These are phyloP conservation scores for Entoloma clypeatum DNA, from an alignment of 1,284 basidiomycete genomes.

Conservation along the genomic window DNA sequence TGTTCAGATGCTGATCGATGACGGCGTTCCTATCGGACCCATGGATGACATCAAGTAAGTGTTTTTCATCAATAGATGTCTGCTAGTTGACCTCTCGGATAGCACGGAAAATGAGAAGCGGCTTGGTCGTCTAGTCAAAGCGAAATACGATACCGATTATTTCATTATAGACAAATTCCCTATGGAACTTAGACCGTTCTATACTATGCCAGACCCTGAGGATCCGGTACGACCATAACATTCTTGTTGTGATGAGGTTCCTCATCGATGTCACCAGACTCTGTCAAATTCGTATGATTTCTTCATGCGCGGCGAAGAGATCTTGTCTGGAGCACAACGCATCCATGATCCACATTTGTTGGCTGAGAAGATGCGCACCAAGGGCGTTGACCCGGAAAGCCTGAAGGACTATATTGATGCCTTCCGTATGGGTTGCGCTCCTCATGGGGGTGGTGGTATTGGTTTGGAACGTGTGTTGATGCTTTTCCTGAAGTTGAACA, in stretches of 20 bases:
- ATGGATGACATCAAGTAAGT: constrained; percentile 86
- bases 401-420: constrained; percentile 94
- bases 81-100: constrained; percentile 3
- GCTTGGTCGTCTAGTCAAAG: constrained; percentile 84
- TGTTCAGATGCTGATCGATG: constrained; percentile 79
- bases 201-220: constrained; percentile 94
- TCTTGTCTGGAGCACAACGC: constrained; percentile 95
- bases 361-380: constrained; percentile 78
- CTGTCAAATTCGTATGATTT: constrained; percentile 99
- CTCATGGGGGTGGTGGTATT: constrained; percentile 83
- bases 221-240: constrained; percentile 61
- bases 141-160: constrained; percentile 95
- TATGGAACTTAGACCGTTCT: constrained; percentile 90
- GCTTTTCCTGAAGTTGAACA: constrained; percentile 93
- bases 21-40: constrained; percentile 71
- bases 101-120: constrained; percentile 93
- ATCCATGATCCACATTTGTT: constrained; percentile 89
- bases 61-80: neutral
- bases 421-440: constrained; percentile 91
- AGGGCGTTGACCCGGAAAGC: constrained; percentile 78
- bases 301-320: constrained; percentile 99
- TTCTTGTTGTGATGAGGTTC: constrained; percentile 5
- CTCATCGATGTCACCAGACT: constrained; percentile 41
- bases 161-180: constrained; percentile 99
- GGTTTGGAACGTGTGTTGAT: constrained; percentile 95